Conservation (phyloP, 2,329 filamentous ascomycete genomes). For the Botryotinia calthae region DNA sequence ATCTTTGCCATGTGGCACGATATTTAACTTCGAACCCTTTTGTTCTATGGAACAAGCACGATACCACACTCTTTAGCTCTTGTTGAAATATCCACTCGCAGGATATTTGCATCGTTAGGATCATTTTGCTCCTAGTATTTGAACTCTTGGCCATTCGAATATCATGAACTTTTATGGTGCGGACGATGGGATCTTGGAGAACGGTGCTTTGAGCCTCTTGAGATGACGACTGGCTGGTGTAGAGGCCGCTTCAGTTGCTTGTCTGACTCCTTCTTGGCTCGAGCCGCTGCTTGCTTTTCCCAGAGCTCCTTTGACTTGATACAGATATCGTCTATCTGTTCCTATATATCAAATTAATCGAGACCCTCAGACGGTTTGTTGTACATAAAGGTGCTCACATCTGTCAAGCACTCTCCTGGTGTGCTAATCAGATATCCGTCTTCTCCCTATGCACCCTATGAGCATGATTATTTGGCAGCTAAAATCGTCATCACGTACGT, state of each 20-base stretch:
- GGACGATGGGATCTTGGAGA: constrained; percentile 25
- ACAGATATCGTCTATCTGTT: constrained; percentile 63
- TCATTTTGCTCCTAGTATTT: constrained; percentile 27
- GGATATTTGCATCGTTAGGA: neutral
- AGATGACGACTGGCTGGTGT: constrained; percentile 54
- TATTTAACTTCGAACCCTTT: neutral
- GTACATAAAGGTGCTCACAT: constrained; percentile 46
- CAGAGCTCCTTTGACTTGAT: constrained; percentile 57
- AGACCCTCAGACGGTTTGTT: neutral
- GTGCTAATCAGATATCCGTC: constrained; percentile 61
- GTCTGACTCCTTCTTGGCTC: constrained; percentile 44
- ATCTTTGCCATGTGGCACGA: neutral
- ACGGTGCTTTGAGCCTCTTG: constrained; percentile 39
- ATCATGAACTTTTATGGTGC: constrained; percentile 29
- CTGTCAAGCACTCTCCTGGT: constrained; percentile 55
- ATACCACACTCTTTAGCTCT: constrained; percentile 8
- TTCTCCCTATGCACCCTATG: constrained; percentile 48
- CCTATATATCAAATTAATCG: constrained; percentile 42
- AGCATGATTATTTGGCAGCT: constrained; percentile 28
- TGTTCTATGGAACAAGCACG: neutral
- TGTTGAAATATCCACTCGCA: neutral
- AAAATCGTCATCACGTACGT: constrained; percentile 44
- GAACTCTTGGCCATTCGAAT: constrained; percentile 28
- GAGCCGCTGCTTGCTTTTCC: constrained; percentile 55
- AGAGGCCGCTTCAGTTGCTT: constrained; percentile 55